These are phyloP conservation scores for Arthrobotrys conoides DNA, from an alignment of 2,329 filamentous ascomycete species.

Conservation along the genomic window DNA sequence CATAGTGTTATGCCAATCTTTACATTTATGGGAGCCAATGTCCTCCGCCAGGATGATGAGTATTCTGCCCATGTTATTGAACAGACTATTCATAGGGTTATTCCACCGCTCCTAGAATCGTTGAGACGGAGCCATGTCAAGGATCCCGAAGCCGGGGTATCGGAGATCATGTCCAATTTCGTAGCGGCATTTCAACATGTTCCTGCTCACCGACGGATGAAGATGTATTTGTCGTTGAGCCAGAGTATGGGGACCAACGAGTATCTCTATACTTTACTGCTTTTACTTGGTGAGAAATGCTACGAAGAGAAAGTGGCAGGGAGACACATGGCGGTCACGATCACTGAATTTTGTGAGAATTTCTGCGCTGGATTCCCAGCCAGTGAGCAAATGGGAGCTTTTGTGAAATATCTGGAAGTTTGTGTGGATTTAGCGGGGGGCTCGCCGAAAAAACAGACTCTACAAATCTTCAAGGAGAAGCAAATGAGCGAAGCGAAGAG, in stretches of 20 bases:
- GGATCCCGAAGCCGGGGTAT: slow-evolving; percentile 78
- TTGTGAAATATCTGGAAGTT: slow-evolving; percentile 82
- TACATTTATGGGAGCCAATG: slow-evolving; percentile 94
- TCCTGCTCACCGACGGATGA: slow-evolving; percentile 84
- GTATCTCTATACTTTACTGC: slow-evolving; percentile 87
- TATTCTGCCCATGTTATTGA: slow-evolving; percentile 97
- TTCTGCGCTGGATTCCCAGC: slow-evolving; percentile 81
- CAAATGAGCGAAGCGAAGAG: slow-evolving; percentile 53
- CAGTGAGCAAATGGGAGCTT: slow-evolving; percentile 81
- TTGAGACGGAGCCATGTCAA: slow-evolving; percentile 76
- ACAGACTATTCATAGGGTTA: slow-evolving; percentile 92
- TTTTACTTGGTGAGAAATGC: slow-evolving; percentile 92
- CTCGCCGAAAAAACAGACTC: slow-evolving; percentile 68
- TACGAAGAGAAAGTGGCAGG: slow-evolving; percentile 75
- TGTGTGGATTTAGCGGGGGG: slow-evolving; percentile 81
- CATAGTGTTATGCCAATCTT: slow-evolving; percentile 99
- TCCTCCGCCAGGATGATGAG: slow-evolving; percentile 92
- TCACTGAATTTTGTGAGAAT: slow-evolving; percentile 77
- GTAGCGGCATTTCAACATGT: slow-evolving; percentile 97
- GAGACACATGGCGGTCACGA: slow-evolving; percentile 58
- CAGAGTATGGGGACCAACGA: slow-evolving; percentile 87
- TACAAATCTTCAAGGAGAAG: slow-evolving; percentile 61
- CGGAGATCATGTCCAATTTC: slow-evolving; percentile 94
- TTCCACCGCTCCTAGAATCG: slow-evolving; percentile 89
- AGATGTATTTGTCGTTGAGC: slow-evolving; percentile 86